A percentile compares a stretch with the other conserved stretches of the same genome.
phyloP scores from a whole-genome alignment of 1,139 yeast genomes.

The Magnusiomyces fungicola region DNA sequence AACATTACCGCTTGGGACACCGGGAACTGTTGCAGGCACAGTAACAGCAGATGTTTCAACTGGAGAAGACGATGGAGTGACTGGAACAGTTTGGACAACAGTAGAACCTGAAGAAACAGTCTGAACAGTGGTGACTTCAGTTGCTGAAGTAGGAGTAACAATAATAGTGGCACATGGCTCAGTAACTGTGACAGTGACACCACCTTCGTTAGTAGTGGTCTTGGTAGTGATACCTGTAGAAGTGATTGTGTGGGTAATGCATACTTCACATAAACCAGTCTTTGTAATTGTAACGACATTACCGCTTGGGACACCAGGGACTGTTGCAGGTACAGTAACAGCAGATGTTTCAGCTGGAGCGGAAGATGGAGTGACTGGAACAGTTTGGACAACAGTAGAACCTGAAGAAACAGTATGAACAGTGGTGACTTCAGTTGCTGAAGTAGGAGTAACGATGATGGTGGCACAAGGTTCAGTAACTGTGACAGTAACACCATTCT shows the following conservation, averaged over 20 bases:
- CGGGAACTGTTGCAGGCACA: background rate
- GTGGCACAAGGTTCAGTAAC: constrained; percentile 3
- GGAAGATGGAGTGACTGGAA: no score
- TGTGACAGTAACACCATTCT: background rate
- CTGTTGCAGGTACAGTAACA: background rate
- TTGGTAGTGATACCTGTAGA: background rate
- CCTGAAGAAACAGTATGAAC: background rate
- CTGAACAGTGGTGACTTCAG: background rate
- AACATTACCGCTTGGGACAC: background rate
- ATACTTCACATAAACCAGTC: background rate
- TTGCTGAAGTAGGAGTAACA: background rate
- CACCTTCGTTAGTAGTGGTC: background rate
- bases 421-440: background rate
- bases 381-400: background rate
- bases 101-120: background rate
- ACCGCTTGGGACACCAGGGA: background rate
- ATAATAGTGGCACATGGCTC: constrained; percentile 1
- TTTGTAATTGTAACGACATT: background rate
- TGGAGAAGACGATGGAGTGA: background rate
- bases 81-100: no score
- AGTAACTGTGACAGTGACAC: constrained; percentile 1
- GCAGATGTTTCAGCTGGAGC: background rate
- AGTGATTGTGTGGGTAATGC: background rate
- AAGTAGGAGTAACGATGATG: background rate
- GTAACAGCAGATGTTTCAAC: background rate